phyloP scores from a whole-genome alignment of 305 asterid genomes.

The Solanum hybrid region DNA sequence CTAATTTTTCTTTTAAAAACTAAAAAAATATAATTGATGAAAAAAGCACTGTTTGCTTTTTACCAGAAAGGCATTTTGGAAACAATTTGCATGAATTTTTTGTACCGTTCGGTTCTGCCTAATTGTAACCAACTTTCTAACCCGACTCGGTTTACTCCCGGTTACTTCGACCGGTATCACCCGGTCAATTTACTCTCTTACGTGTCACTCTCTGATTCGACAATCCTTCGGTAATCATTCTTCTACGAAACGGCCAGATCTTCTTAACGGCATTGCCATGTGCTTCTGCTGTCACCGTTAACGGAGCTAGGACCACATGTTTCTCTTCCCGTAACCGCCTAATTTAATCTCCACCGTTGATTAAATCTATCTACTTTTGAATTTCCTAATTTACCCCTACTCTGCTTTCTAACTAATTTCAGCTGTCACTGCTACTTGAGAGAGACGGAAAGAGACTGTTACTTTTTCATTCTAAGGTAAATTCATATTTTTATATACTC shows the following conservation, averaged over 20 bases:
- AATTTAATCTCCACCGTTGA: slow-evolving; percentile 59
- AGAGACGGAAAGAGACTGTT: slow-evolving; percentile 5
- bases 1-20: not conserved
- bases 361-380: slow-evolving; percentile 13
- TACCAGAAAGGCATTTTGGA: not conserved
- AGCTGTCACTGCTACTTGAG: not conserved
- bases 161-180: slow-evolving; percentile 23
- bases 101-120: not conserved
- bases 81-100: slow-evolving; percentile 22
- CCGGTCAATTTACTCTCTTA: slow-evolving; percentile 20
- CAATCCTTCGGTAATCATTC: slow-evolving; percentile 18
- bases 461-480: not conserved
- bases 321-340: slow-evolving; percentile 56
- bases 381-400: slow-evolving; percentile 43
- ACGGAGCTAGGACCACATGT: slow-evolving; percentile 93
- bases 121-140: not conserved
- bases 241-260: slow-evolving; percentile 33
- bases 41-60: not conserved
- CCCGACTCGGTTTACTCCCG: slow-evolving; percentile 9
- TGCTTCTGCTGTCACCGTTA: slow-evolving; percentile 69
- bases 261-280: slow-evolving; percentile 74
- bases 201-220: slow-evolving; percentile 32
- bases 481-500: not conserved
- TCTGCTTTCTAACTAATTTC: slow-evolving; percentile 4
- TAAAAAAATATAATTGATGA: not conserved